Evolutionary conservation across 2,329 filamentous ascomycete species (phyloP), one percentile per base, ranked within the genome.

Genomic region (Penicillium sclerotiorum): DNA sequence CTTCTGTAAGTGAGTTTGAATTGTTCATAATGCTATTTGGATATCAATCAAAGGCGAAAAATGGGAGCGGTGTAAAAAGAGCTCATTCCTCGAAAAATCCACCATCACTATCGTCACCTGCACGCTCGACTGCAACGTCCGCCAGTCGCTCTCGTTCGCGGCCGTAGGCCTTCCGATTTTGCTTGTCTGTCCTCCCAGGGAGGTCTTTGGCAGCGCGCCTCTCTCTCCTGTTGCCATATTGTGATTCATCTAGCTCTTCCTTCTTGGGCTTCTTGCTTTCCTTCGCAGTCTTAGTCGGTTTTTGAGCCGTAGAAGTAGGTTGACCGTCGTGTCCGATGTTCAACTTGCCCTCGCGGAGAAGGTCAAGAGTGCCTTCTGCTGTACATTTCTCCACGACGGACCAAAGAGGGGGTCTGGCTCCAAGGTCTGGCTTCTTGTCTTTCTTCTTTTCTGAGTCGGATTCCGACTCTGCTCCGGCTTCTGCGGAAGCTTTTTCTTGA

Each of bases 301-400:
- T 57, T 21, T 47, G 38, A 9, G 45, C 17, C 4, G 43, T 28
- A 5, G 47, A 13, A 15, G 35, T 43, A 12, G 49, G 47, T 21
- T 58, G 33, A n/a, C 56, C 56, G 47, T 58, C 56, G 20, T 45
- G 25, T 18, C 50, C 53, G 43, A 67, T 61, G 25, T 61, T 62
- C 56, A 74, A 43, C 43, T 69, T 74, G 30, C 73, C 72, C 30
- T 75, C 69, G 22, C 74, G 68, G 22, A 78, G 60, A 28, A 63
- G 64, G 42, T 73, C 69, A 39, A 77, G 61, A 13, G 70, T 75
- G 8, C 68, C 70, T 7, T 77, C 67, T 42, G 64, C 57, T 71
- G 75, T 77, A 44, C 69, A 71, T 47, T 70, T 69, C 56, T 74
- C 71, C n/a, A 78, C 69, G 5, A 70, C 56, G 44, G 67, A 60